phyloP scores from a whole-genome alignment of 768 basidiomycete species.

The Psilocybe sp. region DNA sequence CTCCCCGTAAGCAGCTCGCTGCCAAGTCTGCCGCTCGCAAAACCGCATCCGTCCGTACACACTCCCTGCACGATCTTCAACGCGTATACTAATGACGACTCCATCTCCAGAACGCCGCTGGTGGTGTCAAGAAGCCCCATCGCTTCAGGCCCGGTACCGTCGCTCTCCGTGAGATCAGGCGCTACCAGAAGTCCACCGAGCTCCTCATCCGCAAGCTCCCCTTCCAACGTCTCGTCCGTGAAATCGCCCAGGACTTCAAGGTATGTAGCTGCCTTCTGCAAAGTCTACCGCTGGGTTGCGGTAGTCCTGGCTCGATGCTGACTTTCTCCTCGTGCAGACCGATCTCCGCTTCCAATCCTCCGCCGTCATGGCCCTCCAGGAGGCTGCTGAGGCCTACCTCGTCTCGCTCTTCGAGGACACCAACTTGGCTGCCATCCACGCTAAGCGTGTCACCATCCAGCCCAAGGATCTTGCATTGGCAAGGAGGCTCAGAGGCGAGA shows the following conservation, averaged over 20 bases:
- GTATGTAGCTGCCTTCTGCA: conserved; percentile 20
- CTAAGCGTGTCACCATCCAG: conserved; percentile 58
- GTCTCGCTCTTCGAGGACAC: conserved; percentile 73
- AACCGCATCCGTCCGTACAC: conserved; percentile 40
- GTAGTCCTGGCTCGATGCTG: not conserved
- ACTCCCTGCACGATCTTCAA: not conserved
- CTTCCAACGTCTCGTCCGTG: conserved; percentile 75
- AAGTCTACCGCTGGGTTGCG: not conserved
- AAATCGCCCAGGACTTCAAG: conserved; percentile 84
- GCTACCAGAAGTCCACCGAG: conserved; percentile 63
- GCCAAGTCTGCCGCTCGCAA: conserved; percentile 60
- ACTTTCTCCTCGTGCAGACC: conserved; percentile 35
- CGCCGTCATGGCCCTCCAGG: conserved; percentile 66
- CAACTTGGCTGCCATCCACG: conserved; percentile 60
- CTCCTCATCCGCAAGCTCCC: conserved; percentile 63
- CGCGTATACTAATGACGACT: not conserved
- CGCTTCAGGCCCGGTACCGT: conserved; percentile 79
- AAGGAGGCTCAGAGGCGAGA: conserved; percentile 32
- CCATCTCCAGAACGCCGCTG: conserved; percentile 39
- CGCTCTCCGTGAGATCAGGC: conserved; percentile 72
- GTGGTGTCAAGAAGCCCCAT: conserved; percentile 82
- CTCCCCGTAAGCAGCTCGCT: conserved; percentile 59
- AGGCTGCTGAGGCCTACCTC: conserved; percentile 68
- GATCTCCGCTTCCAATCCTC: conserved; percentile 78
- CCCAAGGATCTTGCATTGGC: conserved; percentile 62